These are phyloP conservation scores for Neurospora sp. DNA, from an alignment of 495 filamentous ascomycete species.

Conservation along the genomic window DNA sequence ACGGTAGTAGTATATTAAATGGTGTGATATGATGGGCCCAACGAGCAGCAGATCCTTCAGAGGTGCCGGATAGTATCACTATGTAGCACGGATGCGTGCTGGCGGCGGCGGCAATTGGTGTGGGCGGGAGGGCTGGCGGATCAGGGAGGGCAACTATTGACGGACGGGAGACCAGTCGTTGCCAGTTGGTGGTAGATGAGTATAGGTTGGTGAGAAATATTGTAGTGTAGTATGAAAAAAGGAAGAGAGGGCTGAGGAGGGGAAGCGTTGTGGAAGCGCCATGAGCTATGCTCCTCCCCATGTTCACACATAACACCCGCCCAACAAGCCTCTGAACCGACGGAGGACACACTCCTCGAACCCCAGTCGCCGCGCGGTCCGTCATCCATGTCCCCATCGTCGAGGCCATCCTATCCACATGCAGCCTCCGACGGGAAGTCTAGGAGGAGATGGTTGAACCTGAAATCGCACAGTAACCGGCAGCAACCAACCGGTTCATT, in stretches of 20 bases:
- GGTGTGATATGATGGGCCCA: background rate
- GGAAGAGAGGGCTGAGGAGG: background rate
- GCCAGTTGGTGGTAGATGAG: background rate
- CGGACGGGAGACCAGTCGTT: conserved; percentile 2
- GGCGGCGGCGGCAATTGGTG: background rate
- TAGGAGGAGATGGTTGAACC: background rate
- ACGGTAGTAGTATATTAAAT: background rate
- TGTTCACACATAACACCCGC: background rate
- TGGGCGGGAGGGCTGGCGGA: background rate
- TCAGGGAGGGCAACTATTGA: conserved; percentile 3
- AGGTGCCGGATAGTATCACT: background rate
- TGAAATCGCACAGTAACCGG: background rate
- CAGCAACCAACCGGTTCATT: background rate
- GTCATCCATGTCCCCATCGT: background rate
- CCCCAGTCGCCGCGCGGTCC: background rate
- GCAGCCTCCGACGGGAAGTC: background rate
- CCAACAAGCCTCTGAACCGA: background rate
- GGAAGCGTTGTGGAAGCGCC: background rate
- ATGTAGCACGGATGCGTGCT: background rate
- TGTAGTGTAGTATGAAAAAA: background rate
- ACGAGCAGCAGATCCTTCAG: background rate
- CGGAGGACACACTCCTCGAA: background rate
- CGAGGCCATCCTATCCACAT: background rate
- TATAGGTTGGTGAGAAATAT: background rate
- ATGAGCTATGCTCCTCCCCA: background rate